Evolutionary conservation across 768 basidiomycete genomes (phyloP).

Genomic region (Boletus rex-veris): DNA sequence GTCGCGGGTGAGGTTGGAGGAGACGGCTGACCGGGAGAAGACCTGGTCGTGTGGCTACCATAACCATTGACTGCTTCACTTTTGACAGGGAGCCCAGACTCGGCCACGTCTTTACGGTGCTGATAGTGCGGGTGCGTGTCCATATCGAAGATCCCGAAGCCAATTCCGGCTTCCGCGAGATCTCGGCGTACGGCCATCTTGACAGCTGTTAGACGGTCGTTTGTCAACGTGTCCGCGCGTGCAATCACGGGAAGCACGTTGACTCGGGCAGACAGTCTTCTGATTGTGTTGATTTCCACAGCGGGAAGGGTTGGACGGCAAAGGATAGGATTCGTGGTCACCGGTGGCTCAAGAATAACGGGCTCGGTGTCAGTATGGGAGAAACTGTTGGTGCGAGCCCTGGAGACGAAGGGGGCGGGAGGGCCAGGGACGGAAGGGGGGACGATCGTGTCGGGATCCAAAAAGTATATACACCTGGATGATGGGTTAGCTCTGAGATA

Average conservation of each 20-base stretch:
- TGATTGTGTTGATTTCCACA: conserved; percentile 73
- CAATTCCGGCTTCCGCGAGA: conserved; percentile 80
- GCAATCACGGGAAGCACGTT: conserved; percentile 87
- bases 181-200: conserved; percentile 78
- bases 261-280: conserved; percentile 74
- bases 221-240: conserved; percentile 75
- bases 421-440: conserved; percentile 66
- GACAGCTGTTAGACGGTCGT: conserved; percentile 75
- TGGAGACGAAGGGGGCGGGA: conserved; percentile 63
- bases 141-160: conserved; percentile 86
- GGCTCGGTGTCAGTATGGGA: conserved; percentile 70
- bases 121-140: conserved; percentile 52
- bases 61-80: conserved; percentile 56
- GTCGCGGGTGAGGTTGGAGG: conserved; percentile 67
- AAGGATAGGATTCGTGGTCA: conserved; percentile 67
- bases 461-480: conserved; percentile 77
- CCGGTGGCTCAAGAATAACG: conserved; percentile 76
- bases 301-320: conserved; percentile 65
- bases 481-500: conserved; percentile 19
- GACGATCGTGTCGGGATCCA: conserved; percentile 79
- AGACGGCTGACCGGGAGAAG: conserved; percentile 48
- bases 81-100: conserved; percentile 41
- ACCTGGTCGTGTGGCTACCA: conserved; percentile 47
- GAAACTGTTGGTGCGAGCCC: conserved; percentile 67
- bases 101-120: conserved; percentile 43